These are phyloP conservation scores for Tuber umbilicatum DNA, from an alignment of 495 filamentous ascomycete genomes.

Conservation along the genomic window DNA sequence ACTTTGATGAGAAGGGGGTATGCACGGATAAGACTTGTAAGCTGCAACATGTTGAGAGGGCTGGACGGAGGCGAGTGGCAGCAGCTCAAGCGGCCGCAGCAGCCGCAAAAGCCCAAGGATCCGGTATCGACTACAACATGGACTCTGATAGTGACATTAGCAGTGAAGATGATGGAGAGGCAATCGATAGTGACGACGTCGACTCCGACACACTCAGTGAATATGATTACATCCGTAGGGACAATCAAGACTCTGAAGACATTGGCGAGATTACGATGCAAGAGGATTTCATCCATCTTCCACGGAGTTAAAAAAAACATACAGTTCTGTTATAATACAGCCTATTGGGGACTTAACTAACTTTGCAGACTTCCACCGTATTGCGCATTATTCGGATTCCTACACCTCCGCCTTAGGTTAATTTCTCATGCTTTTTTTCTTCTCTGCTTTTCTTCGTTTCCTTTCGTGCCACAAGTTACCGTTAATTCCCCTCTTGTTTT, in stretches of 20 bases:
- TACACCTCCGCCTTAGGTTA: background rate
- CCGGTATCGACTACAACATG: conserved; percentile 26
- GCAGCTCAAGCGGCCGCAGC: conserved; percentile 43
- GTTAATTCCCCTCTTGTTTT: background rate
- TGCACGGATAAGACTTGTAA: conserved; percentile 80
- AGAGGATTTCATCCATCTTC: conserved; percentile 61
- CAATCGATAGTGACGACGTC: conserved; percentile 75
- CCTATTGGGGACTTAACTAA: background rate
- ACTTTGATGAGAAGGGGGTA: conserved; percentile 81
- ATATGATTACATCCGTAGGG: conserved; percentile 50
- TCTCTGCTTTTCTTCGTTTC: background rate
- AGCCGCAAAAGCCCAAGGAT: conserved; percentile 27
- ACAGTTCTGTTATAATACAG: conserved; percentile 11
- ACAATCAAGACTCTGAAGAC: conserved; percentile 39
- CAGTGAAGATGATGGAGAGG: conserved; percentile 76
- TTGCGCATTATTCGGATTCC: background rate
- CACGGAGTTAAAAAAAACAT: conserved; percentile 31
- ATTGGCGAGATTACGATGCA: conserved; percentile 55
- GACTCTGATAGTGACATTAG: conserved; percentile 67
- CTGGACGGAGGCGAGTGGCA: conserved; percentile 61
- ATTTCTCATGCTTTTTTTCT: background rate
- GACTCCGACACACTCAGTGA: conserved; percentile 83
- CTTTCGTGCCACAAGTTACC: background rate
- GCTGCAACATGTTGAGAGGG: conserved; percentile 81
- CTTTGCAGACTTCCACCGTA: background rate